Percentiles rank a stretch among this genome's conserved stretches.
phyloP scores from a whole-genome alignment of 1,139 yeast species.

The Protomyces arabidopsidicola region DNA sequence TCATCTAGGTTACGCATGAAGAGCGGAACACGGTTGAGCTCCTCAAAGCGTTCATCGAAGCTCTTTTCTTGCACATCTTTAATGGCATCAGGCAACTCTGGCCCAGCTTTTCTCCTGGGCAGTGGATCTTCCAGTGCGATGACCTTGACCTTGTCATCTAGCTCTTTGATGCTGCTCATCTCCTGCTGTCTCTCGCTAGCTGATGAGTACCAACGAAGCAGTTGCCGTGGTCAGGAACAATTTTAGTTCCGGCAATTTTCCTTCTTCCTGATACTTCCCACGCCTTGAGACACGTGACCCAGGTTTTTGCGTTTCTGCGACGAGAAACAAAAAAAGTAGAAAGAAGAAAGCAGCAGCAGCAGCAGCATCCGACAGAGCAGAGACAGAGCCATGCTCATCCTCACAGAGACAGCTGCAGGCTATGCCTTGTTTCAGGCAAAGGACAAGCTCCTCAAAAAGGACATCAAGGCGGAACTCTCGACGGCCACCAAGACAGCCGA shows the following conservation, averaged over 20 bases:
- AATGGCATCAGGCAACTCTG: constrained; percentile 18
- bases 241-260: no score
- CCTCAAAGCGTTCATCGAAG: constrained; percentile 66
- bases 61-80: constrained; percentile 10
- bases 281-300: not conserved
- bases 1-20: constrained; percentile 88
- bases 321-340: not conserved
- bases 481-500: constrained; percentile 29
- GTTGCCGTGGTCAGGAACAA: no score
- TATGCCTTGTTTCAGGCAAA: constrained; percentile 31
- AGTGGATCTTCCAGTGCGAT: constrained; percentile 9
- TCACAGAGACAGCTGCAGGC: constrained; percentile 29
- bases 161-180: constrained; percentile 8
- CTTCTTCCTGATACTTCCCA: not conserved
- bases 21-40: constrained; percentile 79
- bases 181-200: no score
- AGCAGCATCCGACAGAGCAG: not conserved
- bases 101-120: not conserved
- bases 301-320: not conserved
- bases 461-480: constrained; percentile 26
- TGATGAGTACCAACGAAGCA: no score
- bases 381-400: not conserved
- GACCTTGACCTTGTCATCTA: constrained; percentile 15
- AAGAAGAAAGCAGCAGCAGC: not conserved
- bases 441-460: constrained; percentile 30